Conservation (phyloP, 2,329 filamentous ascomycete species). For the Fusarium chaquense region DNA sequence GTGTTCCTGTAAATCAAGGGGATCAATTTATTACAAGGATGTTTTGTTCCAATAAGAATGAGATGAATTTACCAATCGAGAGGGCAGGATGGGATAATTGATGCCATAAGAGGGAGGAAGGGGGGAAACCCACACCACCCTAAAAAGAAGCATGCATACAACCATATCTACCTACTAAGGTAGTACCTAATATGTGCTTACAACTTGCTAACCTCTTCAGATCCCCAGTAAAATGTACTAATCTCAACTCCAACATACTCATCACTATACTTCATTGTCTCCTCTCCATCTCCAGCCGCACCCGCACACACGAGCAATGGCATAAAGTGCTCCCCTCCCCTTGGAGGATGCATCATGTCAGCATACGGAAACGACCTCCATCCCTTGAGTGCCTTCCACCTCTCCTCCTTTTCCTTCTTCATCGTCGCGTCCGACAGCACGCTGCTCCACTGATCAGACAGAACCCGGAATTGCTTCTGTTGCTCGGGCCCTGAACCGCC, state of each 20-base stretch:
- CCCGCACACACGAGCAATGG: constrained; percentile 69
- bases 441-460: constrained; percentile 59
- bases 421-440: constrained; percentile 57
- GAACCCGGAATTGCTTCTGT: constrained; percentile 42
- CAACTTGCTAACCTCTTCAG: constrained; percentile 38
- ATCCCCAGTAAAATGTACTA: constrained; percentile 68
- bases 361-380: constrained; percentile 64
- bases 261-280: constrained; percentile 61
- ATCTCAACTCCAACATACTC: constrained; percentile 62
- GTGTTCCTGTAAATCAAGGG: constrained; percentile 36
- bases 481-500: constrained; percentile 39
- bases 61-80: constrained; percentile 11
- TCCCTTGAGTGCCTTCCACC: constrained; percentile 55
- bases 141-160: constrained; percentile 30
- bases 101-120: background rate
- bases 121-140: constrained; percentile 5
- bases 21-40: constrained; percentile 6
- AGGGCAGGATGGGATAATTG: background rate
- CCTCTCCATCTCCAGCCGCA: constrained; percentile 59
- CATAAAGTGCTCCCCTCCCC: constrained; percentile 69
- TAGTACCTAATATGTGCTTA: background rate
- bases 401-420: constrained; percentile 50
- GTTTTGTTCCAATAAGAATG: constrained; percentile 19
- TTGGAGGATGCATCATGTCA: constrained; percentile 65
- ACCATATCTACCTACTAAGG: background rate